Conservation (phyloP, 2,329 filamentous ascomycete species). For the Ilyonectria mors-panacis region DNA sequence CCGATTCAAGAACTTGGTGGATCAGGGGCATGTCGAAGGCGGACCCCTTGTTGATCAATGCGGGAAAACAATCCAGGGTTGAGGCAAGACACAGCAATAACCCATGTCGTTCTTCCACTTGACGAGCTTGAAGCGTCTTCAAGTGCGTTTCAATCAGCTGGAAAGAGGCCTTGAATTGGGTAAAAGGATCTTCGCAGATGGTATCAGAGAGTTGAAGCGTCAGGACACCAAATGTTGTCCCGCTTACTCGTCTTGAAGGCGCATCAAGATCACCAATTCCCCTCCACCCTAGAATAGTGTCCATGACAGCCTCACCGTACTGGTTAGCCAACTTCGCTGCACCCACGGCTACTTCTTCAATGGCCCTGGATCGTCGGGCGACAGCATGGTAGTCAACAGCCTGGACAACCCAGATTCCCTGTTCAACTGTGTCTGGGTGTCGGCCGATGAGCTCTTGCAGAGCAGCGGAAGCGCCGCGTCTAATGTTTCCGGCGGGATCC, state of each 20-base stretch:
- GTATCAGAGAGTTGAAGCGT: constrained; percentile 57
- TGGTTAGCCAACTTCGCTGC: constrained; percentile 78
- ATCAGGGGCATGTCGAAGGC: constrained; percentile 44
- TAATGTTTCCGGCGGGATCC: constrained; percentile 93
- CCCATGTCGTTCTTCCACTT: constrained; percentile 80
- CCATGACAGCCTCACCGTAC: constrained; percentile 78
- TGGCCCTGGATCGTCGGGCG: constrained; percentile 86
- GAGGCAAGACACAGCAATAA: constrained; percentile 74
- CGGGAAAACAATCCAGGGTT: constrained; percentile 65
- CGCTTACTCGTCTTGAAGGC: constrained; percentile 79
- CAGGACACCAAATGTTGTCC: constrained; percentile 76
- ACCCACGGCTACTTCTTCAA: constrained; percentile 80
- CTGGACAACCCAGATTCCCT: constrained; percentile 91
- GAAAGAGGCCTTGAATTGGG: constrained; percentile 54
- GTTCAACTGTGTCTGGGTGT: constrained; percentile 85
- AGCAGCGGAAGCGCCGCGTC: constrained; percentile 91
- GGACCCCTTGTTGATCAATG: constrained; percentile 39
- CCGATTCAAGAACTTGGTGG: constrained; percentile 48
- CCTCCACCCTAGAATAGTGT: constrained; percentile 85
- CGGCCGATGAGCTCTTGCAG: constrained; percentile 94
- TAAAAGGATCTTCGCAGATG: constrained; percentile 34
- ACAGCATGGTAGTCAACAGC: constrained; percentile 94
- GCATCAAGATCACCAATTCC: constrained; percentile 87
- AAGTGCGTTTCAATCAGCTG: constrained; percentile 62
- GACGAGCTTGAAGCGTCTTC: constrained; percentile 62